Conservation (phyloP, 1,139 yeast genomes). For the Zygosaccharomyces sapae region DNA sequence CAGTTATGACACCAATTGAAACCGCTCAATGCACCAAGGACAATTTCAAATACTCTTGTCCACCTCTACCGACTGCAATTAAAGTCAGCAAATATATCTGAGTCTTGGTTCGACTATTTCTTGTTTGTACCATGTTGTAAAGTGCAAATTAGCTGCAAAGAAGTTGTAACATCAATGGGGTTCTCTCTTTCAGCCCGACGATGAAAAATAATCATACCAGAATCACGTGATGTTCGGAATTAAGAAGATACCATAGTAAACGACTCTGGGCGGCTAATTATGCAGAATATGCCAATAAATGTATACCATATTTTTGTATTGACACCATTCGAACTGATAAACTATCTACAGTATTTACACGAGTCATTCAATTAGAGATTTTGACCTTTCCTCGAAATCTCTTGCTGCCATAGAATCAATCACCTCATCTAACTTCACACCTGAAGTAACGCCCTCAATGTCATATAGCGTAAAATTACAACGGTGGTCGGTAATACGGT, state of each 20-base stretch:
- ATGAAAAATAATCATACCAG: background rate
- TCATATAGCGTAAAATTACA: slow-evolving; percentile 78
- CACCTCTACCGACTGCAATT: slow-evolving; percentile 1
- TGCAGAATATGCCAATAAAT: background rate
- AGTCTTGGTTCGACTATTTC: background rate
- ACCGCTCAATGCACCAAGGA: background rate
- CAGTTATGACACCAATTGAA: slow-evolving; percentile 1
- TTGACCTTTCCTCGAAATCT: slow-evolving; percentile 46
- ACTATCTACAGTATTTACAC: background rate
- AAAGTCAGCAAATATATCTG: background rate
- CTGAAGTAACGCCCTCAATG: slow-evolving; percentile 74
- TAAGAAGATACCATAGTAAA: background rate
- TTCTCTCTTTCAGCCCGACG: slow-evolving; percentile 1
- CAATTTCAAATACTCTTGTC: background rate
- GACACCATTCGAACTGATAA: background rate
- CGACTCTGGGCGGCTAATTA: background rate
- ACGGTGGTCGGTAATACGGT: slow-evolving; percentile 89
- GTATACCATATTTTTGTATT: background rate
- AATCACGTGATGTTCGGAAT: background rate
- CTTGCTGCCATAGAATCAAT: slow-evolving; percentile 50
- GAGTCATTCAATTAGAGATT: slow-evolving; percentile 35
- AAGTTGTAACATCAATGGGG: slow-evolving; percentile 4
- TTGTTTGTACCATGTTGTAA: background rate
- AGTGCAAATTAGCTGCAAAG: slow-evolving; percentile 1
- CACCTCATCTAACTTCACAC: slow-evolving; percentile 61